These are phyloP conservation scores for Dendrobium officinale DNA, from an alignment of 106 monocot species.

Conservation along the genomic window DNA sequence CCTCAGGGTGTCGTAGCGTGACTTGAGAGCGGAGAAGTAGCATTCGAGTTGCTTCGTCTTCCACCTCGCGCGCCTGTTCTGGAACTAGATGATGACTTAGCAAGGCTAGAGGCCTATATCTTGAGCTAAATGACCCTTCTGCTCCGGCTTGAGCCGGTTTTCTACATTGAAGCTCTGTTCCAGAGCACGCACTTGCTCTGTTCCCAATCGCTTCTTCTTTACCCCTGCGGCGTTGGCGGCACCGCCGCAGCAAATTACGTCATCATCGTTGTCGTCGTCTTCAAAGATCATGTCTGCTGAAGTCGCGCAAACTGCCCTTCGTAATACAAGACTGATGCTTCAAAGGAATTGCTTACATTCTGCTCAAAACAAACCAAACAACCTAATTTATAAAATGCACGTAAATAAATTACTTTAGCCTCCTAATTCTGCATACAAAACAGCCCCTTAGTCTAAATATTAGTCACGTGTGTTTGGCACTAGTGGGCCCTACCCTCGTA, in stretches of 20 bases:
- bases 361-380: no score
- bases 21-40: conserved; percentile 49
- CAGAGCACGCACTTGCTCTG: conserved; percentile 58
- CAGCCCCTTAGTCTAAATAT: no score
- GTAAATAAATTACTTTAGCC: no score
- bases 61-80: conserved; percentile 88
- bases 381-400: no score
- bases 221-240: conserved; percentile 14
- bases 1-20: conserved; percentile 37
- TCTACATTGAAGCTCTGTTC: conserved; percentile 81
- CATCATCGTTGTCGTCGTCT: conserved; percentile 13
- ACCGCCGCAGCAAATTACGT: conserved; percentile 15
- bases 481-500: no score
- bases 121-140: conserved; percentile 59
- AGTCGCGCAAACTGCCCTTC: no score
- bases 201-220: conserved; percentile 69
- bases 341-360: no score
- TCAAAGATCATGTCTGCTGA: conserved; percentile 16
- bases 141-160: conserved; percentile 75
- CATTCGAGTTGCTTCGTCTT: conserved; percentile 87
- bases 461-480: no score
- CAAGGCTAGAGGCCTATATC: conserved; percentile 79
- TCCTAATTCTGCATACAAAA: no score
- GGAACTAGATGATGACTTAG: conserved; percentile 91
- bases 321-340: no score